phyloP scores from a whole-genome alignment of 768 basidiomycete genomes.

The Mycena vulgaris region DNA sequence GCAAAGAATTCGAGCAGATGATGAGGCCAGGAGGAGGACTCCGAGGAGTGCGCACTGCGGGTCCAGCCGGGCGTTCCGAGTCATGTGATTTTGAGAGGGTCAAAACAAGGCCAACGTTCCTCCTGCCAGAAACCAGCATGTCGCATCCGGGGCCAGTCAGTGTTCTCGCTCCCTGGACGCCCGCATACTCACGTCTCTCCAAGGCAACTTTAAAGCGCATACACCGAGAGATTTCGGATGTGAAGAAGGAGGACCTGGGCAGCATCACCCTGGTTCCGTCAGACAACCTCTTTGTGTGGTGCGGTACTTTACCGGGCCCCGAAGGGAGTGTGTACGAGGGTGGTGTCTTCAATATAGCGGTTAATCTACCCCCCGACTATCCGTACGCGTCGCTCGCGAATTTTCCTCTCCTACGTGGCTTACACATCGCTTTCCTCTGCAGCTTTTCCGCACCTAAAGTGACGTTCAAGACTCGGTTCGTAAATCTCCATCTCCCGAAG shows the following conservation, averaged over 20 bases:
- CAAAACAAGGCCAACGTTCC: constrained; percentile 2
- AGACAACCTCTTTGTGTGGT: constrained; percentile 80
- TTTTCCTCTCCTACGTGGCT: constrained; percentile 27
- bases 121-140: constrained; percentile 17
- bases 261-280: constrained; percentile 77
- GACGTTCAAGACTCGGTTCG: constrained; percentile 80
- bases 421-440: not conserved
- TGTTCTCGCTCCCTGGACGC: not conserved
- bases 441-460: constrained; percentile 88
- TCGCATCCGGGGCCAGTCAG: constrained; percentile 27
- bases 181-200: not conserved
- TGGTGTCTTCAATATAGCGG: constrained; percentile 79
- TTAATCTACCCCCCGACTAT: constrained; percentile 80
- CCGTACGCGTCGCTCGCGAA: constrained; percentile 67
- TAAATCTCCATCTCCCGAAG: not conserved
- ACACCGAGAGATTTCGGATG: constrained; percentile 84
- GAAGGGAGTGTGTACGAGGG: constrained; percentile 88
- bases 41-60: too few relatives aligned
- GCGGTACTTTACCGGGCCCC: constrained; percentile 85
- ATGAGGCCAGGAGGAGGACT: too few relatives aligned
- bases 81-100: not conserved
- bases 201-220: constrained; percentile 86
- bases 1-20: too few relatives aligned
- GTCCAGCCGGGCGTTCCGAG: not conserved
- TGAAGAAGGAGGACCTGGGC: constrained; percentile 88